Evolutionary conservation across 345 rosid species (phyloP), one percentile per base, ranked within the genome.

Genomic region (Euclidium syriacum): DNA sequence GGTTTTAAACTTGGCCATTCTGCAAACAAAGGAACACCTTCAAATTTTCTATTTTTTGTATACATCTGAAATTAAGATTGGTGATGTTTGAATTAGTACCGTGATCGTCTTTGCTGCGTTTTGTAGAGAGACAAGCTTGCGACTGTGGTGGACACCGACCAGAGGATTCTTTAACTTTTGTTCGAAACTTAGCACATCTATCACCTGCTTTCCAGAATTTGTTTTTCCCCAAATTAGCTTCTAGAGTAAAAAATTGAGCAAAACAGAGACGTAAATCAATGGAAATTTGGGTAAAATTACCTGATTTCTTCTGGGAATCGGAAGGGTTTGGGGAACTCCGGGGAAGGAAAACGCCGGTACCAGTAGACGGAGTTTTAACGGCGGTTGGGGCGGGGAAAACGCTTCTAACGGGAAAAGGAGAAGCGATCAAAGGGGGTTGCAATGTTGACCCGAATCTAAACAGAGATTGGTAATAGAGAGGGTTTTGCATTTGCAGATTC

Each of bases 281-380:
- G n/a, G 15, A 48, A 7, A 12, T 8, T 26, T n/a, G 1, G n/a
- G 43, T 4, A 16, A 48, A 54, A 3, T 7, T 48, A 88, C 98
- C 86, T 67, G 89, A 10, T 71, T 85, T 89, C 81, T 77, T 87
- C 27, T 68, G 74, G 22, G 82, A 25, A 29, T 78, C 92, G 0
- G 75, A 40, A 1, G 83, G 74, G 18, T 75, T 66, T 24, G 73
- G 68, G n/a, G 55, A 59, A 41, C 71, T 74, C 10, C 86, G 85
- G 41, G 98, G 98, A 60, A 92, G 65, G 75, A 92, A 92, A 8
- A 92, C 98, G 22, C 96, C 96, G 15, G 98, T 92, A 6, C 98
- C 98, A 1, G 82, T 33, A 14, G 79, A 77, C 32, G 75, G 71
- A 7, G 67, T 62, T 64, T 70, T 85, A 11, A 50, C 71, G 4